Base-by-base conservation (phyloP, 257 asterid genomes). In the Jaltomata sinuosa region DNA sequence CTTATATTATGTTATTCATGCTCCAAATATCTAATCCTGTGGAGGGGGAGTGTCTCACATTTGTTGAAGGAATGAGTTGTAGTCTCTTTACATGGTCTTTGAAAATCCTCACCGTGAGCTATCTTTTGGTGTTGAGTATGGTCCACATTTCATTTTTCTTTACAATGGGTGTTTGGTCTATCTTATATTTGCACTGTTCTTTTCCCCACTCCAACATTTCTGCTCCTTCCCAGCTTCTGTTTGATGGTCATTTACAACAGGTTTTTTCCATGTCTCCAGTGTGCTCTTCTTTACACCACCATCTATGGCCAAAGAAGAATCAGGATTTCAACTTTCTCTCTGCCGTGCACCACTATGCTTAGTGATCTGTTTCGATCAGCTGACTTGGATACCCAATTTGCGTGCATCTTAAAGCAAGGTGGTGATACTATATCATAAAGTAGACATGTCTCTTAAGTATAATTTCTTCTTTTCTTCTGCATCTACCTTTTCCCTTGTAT, bases 281-380 rank as follows among this genome's bases (percentile, higher is more conserved):
- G 95, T 88, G 99, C 98, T 65, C 97, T 96, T 79, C 98, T 96
- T 77, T 96, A 96, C 93, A 94, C 98, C 83, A 94, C 98, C 53
- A 93, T 93, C 45, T 89, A 90, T 87, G 99, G 98, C 84, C 97
- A 96, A 91, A 91, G 99, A 91, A 91, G 98, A 91, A 96, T 96
- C 87, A 94, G 99, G 64, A 93, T 96, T 82, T 96, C 99, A 42
- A 95, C 98, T 38, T 87, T 96, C 87, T 92, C 99, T 84, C 91
- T 96, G 54, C 97, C 98, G 54, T 94, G 98, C 94, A 94, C 98
- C 71, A 93, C 87, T 87, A 92, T 91, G 95, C 90, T 96, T 86
- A 94, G 97, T 88, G 91, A 94, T 87, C 89, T 96, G 76, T 96
- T 94, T 91, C 96, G 97, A 80, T 91, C 97, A 47, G 99, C 99